phyloP scores from a whole-genome alignment of 2,329 filamentous ascomycete genomes.

The Neocatenulostroma microsporum region DNA sequence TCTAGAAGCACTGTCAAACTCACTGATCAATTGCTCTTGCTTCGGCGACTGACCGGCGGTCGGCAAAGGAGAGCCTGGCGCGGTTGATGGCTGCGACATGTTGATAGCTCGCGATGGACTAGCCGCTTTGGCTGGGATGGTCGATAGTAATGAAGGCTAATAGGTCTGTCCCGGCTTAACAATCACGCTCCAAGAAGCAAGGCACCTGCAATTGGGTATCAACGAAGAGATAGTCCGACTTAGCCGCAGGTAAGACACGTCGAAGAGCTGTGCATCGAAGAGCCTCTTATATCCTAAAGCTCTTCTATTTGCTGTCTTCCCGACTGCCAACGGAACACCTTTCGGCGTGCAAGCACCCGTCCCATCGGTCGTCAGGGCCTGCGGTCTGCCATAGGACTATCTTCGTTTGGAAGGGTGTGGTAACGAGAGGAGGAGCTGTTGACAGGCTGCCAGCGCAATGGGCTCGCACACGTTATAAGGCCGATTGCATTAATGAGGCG shows the following conservation, averaged over 20 bases:
- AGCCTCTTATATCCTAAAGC: conserved; percentile 6
- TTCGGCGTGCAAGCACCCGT: conserved; percentile 4
- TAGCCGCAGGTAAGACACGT: conserved; percentile 22
- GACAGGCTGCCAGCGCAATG: conserved; percentile 1
- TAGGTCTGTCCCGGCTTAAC: conserved; percentile 13
- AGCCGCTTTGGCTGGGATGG: neutral
- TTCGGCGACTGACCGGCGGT: conserved; percentile 18
- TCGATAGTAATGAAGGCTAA: conserved; percentile 14
- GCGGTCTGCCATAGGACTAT: conserved; percentile 1
- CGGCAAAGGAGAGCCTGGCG: conserved; percentile 9
- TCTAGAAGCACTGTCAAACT: conserved; percentile 12
- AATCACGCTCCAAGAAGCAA: conserved; percentile 18
- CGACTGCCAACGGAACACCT: conserved; percentile 5
- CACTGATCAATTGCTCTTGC: conserved; percentile 30
- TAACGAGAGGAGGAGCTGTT: conserved; percentile 2
- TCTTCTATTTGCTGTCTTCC: conserved; percentile 8
- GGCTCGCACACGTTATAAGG: neutral
- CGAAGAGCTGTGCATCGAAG: neutral
- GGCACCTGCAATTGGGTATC: conserved; percentile 21
- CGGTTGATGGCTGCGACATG: conserved; percentile 11
- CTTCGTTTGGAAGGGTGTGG: conserved; percentile 1
- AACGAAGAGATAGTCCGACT: conserved; percentile 19
- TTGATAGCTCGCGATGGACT: conserved; percentile 1
- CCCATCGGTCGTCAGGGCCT: conserved; percentile 3
- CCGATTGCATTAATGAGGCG: neutral